Percentiles rank a stretch among this genome's conserved stretches.
These are phyloP conservation scores for Nakaseomyces kungkrabaensis DNA, from an alignment of 1,139 yeast genomes.

Conservation along the genomic window DNA sequence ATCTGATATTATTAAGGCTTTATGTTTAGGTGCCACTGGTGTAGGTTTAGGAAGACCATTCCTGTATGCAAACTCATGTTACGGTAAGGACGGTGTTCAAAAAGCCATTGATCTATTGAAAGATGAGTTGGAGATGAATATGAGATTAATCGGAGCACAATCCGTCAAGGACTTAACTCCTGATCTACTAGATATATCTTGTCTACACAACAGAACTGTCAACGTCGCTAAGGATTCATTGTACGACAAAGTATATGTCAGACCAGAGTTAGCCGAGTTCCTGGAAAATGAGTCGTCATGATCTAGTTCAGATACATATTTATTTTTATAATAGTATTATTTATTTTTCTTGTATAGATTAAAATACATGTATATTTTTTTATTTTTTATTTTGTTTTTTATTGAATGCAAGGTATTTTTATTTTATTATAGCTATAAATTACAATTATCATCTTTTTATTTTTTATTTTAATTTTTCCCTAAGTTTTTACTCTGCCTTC, in stretches of 20 bases:
- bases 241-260: conserved; percentile 37
- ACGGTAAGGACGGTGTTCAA: conserved; percentile 70
- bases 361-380: background rate
- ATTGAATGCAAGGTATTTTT: too few relatives aligned
- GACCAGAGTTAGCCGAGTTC: conserved; percentile 14
- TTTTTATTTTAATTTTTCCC: too few relatives aligned
- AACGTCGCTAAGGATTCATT: conserved; percentile 40
- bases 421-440: too few relatives aligned
- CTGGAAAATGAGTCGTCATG: background rate
- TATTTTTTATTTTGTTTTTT: background rate
- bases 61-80: conserved; percentile 59
- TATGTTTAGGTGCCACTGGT: conserved; percentile 66
- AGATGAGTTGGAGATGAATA: conserved; percentile 76
- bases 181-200: conserved; percentile 39
- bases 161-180: conserved; percentile 54
- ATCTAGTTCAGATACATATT: too few relatives aligned
- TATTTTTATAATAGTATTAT: background rate
- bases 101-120: conserved; percentile 69
- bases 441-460: too few relatives aligned
- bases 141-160: conserved; percentile 77
- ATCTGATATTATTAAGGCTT: conserved; percentile 55
- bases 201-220: conserved; percentile 34
- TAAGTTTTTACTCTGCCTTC: conserved; percentile 6
- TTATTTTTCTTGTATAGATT: background rate
- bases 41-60: conserved; percentile 71